Evolutionary conservation across 2,329 filamentous ascomycete genomes (phyloP).

Genomic region (Diaporthe helianthi): DNA sequence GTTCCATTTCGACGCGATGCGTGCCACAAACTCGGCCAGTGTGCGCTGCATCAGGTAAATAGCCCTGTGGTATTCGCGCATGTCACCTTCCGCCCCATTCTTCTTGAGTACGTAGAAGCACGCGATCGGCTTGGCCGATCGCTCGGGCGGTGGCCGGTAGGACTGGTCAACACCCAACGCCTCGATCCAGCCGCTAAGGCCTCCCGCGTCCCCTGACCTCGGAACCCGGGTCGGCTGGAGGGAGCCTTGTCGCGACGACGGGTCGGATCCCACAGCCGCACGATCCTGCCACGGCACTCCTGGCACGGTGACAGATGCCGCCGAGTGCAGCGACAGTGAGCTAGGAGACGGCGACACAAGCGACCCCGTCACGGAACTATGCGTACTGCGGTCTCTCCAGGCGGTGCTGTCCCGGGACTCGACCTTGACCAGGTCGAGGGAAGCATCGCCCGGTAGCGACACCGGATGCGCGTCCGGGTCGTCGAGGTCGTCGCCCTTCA

Average conservation of each 20-base stretch:
- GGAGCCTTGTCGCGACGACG: slow-evolving; percentile 52
- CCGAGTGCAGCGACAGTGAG: slow-evolving; percentile 67
- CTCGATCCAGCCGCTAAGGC: slow-evolving; percentile 84
- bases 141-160: slow-evolving; percentile 81
- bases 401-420: slow-evolving; percentile 56
- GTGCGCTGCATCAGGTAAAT: slow-evolving; percentile 84
- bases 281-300: slow-evolving; percentile 64
- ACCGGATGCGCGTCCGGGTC: slow-evolving; percentile 83
- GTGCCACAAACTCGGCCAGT: slow-evolving; percentile 73
- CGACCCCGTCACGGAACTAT: slow-evolving; percentile 65
- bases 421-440: slow-evolving; percentile 62
- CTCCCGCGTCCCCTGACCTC: slow-evolving; percentile 67
- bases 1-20: slow-evolving; percentile 80
- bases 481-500: slow-evolving; percentile 78
- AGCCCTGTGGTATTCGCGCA: slow-evolving; percentile 77
- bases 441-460: slow-evolving; percentile 70
- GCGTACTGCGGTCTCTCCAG: slow-evolving; percentile 61
- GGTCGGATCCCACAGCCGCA: slow-evolving; percentile 56
- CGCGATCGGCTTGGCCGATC: slow-evolving; percentile 74
- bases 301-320: slow-evolving; percentile 53
- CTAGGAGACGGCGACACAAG: slow-evolving; percentile 73
- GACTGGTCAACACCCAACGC: slow-evolving; percentile 86
- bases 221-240: slow-evolving; percentile 61
- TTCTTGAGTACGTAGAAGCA: slow-evolving; percentile 82
- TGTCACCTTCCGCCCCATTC: slow-evolving; percentile 55